Evolutionary conservation across 768 basidiomycete species (phyloP).

Genomic region (Neoboletus brunneissimus): DNA sequence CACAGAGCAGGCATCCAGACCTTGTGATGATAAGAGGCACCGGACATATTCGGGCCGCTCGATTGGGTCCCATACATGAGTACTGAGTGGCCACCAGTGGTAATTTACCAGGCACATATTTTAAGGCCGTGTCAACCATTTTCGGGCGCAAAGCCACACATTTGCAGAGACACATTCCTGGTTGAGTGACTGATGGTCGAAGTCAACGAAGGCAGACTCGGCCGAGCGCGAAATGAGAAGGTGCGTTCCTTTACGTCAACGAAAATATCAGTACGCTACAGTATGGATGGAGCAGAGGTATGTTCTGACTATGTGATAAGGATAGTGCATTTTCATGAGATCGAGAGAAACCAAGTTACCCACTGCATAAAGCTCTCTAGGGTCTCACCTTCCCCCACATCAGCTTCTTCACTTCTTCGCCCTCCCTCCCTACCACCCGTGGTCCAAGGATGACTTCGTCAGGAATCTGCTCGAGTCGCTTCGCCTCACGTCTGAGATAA

Average conservation of each 20-base stretch:
- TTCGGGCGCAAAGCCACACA: not conserved
- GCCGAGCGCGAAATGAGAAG: not conserved
- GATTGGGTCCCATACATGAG: not conserved
- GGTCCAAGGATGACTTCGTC: slow-evolving; percentile 40
- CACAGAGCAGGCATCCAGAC: no score
- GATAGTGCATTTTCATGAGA: not conserved
- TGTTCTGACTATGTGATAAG: slow-evolving; percentile 2
- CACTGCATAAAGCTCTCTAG: slow-evolving; percentile 6
- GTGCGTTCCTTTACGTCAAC: not conserved
- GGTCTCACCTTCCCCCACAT: slow-evolving; percentile 27
- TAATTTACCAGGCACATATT: not conserved
- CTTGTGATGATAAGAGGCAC: not conserved
- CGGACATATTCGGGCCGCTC: slow-evolving; percentile 1
- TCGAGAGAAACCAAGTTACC: not conserved
- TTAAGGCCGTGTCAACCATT: not conserved
- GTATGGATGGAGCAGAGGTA: not conserved
- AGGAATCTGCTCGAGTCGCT: slow-evolving; percentile 56
- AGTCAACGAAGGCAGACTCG: not conserved
- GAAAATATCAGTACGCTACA: slow-evolving; percentile 1
- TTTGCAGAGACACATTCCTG: not conserved
- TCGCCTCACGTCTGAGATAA: slow-evolving; percentile 72
- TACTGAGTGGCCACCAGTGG: no score
- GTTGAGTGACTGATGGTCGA: not conserved
- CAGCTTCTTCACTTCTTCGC: slow-evolving; percentile 31
- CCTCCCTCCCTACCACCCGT: slow-evolving; percentile 32